phyloP scores from a whole-genome alignment of 1,284 basidiomycete species.

The Pseudozyma sp. region DNA sequence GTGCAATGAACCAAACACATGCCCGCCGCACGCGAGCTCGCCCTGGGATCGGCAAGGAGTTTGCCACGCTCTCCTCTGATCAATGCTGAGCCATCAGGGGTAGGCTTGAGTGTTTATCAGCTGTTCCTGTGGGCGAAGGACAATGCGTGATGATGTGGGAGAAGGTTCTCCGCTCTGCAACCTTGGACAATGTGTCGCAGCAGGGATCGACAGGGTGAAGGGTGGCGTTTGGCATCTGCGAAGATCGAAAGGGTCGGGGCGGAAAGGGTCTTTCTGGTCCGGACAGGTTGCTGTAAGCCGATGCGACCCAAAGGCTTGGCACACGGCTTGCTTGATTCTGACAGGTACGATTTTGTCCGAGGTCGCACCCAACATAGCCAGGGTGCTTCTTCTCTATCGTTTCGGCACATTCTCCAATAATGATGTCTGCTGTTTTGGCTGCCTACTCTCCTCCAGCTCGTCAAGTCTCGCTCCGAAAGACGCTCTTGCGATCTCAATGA shows the following conservation, averaged over 20 bases:
- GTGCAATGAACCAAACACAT: not conserved
- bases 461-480: too few species aligned
- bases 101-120: not conserved
- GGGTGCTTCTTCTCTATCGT: too few species aligned
- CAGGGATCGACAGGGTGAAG: constrained; percentile 8
- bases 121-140: not conserved
- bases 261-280: not conserved
- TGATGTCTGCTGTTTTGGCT: too few species aligned
- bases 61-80: not conserved
- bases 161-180: constrained; percentile 22
- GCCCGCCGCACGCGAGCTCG: constrained; percentile 28
- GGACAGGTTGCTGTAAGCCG: not conserved
- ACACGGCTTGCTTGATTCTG: not conserved
- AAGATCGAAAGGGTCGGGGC: not conserved
- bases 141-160: constrained; percentile 24
- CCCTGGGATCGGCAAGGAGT: constrained; percentile 20
- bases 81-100: not conserved
- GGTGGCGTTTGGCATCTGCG: not conserved
- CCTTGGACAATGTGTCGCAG: not conserved
- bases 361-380: too few species aligned
- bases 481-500: too few species aligned
- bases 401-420: too few species aligned
- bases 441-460: too few species aligned
- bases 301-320: constrained; percentile 16
- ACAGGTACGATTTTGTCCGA: not conserved